Conservation (phyloP, 345 rosid genomes). For the Syzygium grande region DNA sequence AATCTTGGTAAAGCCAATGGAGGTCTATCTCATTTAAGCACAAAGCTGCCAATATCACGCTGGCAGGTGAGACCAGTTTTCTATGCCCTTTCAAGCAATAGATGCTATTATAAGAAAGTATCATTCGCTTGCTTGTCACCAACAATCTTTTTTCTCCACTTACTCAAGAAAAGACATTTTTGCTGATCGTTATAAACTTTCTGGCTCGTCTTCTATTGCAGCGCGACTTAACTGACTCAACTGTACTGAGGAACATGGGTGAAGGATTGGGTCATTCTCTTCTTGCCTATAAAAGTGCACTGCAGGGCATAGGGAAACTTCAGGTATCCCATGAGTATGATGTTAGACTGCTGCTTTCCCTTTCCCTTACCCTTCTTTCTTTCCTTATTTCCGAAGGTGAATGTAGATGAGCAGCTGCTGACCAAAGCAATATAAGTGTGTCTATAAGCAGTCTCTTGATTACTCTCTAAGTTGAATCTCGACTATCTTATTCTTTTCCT, state of each 20-base stretch:
- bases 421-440: not conserved
- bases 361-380: not conserved
- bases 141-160: not conserved
- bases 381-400: not conserved
- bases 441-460: not conserved
- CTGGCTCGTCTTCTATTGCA: conserved; percentile 19
- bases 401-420: not conserved
- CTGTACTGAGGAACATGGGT: conserved; percentile 90
- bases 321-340: conserved; percentile 38
- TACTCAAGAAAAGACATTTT: not conserved
- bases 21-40: conserved; percentile 53
- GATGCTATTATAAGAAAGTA: not conserved
- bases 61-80: conserved; percentile 59
- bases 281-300: conserved; percentile 84
- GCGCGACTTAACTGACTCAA: conserved; percentile 96
- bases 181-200: not conserved
- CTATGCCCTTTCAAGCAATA: not conserved
- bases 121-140: not conserved
- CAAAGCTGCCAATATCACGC: conserved; percentile 82
- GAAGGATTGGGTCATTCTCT: conserved; percentile 93
- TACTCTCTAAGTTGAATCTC: not conserved
- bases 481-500: not conserved
- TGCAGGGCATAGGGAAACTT: conserved; percentile 83
- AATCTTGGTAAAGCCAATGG: conserved; percentile 92
- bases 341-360: not conserved